A percentile compares a stretch with the other conserved stretches of the same genome.
Evolutionary conservation across 2,329 filamentous ascomycete species (phyloP).

Genomic region (Pseudogymnoascus sp.): DNA sequence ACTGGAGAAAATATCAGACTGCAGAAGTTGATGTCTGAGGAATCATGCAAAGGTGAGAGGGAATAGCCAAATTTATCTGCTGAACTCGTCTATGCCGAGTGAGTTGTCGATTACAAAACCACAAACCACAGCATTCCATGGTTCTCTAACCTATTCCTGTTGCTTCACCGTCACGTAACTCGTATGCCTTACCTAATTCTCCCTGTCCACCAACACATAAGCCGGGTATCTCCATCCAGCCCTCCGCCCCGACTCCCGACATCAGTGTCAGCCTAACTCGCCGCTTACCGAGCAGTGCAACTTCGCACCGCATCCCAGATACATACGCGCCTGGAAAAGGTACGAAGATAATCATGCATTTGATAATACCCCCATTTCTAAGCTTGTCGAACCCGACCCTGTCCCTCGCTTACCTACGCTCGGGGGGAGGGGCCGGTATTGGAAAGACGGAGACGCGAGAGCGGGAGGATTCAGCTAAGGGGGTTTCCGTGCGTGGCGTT

Average conservation of each 20-base stretch:
- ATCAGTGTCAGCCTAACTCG: neutral
- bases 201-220: neutral
- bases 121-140: neutral
- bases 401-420: neutral
- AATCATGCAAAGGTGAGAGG: neutral
- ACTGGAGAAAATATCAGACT: neutral
- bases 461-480: neutral
- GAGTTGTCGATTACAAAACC: neutral
- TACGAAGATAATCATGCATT: neutral
- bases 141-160: neutral
- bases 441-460: neutral
- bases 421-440: neutral
- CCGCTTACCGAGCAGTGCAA: neutral
- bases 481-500: neutral
- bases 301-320: neutral
- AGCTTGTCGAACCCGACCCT: neutral
- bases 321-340: neutral
- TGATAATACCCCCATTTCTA: neutral
- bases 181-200: neutral
- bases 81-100: neutral
- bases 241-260: neutral
- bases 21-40: neutral
- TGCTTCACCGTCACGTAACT: neutral
- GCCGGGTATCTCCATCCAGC: neutral
- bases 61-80: constrained; percentile 3